phyloP scores from a whole-genome alignment of 192 early-diverging fungal genomes.

The Helicostylum pulchrum region DNA sequence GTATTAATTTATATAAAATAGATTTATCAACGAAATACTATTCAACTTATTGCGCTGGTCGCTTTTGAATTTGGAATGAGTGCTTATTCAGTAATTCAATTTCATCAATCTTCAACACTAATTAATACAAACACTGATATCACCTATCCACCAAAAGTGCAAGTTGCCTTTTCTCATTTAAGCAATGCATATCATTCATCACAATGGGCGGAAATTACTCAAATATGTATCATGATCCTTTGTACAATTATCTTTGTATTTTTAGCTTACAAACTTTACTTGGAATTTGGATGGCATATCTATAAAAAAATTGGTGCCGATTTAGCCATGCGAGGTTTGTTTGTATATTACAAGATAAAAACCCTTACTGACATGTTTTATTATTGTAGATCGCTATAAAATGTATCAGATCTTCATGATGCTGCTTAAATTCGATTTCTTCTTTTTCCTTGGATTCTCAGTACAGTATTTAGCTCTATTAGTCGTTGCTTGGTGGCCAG shows the following conservation, averaged over 20 bases:
- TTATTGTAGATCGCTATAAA: slow-evolving; percentile 58
- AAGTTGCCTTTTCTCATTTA: too few relatives aligned
- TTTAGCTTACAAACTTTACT: slow-evolving; percentile 65
- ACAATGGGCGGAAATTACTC: slow-evolving; percentile 49
- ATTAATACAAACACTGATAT: slow-evolving; percentile 8
- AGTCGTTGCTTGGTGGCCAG: slow-evolving; percentile 41
- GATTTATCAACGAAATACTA: slow-evolving; percentile 89
- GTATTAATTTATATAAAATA: too few relatives aligned
- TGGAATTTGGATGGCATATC: slow-evolving; percentile 81
- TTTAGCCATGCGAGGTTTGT: slow-evolving; percentile 61
- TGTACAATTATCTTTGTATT: slow-evolving; percentile 46
- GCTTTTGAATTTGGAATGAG: slow-evolving; percentile 62
- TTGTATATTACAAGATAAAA: slow-evolving; percentile 1
- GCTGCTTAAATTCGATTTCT: slow-evolving; percentile 77
- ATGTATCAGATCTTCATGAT: slow-evolving; percentile 79
- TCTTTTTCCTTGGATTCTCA: slow-evolving; percentile 77
- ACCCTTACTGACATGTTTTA: not conserved
- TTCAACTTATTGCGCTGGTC: slow-evolving; percentile 81
- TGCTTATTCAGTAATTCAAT: slow-evolving; percentile 71
- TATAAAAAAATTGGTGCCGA: slow-evolving; percentile 85
- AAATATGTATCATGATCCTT: slow-evolving; percentile 52
- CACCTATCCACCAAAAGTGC: not conserved
- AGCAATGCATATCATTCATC: slow-evolving; percentile 18
- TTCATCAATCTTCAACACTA: slow-evolving; percentile 43
- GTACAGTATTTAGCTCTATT: slow-evolving; percentile 68